phyloP scores from a whole-genome alignment of 495 filamentous ascomycete genomes.

The Daldinia vernicosa region DNA sequence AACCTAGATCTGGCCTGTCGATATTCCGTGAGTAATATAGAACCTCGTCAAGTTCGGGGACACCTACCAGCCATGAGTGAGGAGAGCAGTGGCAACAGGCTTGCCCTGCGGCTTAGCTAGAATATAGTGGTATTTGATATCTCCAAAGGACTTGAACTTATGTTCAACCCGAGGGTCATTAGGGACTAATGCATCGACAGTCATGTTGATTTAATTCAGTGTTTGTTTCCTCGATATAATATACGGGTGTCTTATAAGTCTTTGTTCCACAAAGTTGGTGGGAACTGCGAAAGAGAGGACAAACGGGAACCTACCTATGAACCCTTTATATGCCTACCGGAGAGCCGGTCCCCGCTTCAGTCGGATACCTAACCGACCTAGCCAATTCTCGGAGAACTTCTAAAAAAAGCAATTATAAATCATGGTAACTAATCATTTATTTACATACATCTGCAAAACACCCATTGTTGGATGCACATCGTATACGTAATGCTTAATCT shows the following conservation, averaged over 20 bases:
- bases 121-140: constrained; percentile 75
- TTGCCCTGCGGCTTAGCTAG: constrained; percentile 65
- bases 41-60: background rate
- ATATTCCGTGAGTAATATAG: constrained; percentile 53
- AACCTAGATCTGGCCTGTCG: constrained; percentile 67
- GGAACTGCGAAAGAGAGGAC: background rate
- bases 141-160: constrained; percentile 67
- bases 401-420: constrained; percentile 13
- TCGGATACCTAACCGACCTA: constrained; percentile 9
- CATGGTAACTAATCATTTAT: too few species aligned
- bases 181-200: constrained; percentile 67
- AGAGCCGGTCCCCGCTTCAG: constrained; percentile 6
- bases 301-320: background rate
- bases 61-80: constrained; percentile 65
- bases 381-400: constrained; percentile 14
- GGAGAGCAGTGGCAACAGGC: constrained; percentile 69
- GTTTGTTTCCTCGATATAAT: background rate
- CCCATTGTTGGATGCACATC: too few species aligned
- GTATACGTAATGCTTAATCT: too few species aligned
- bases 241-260: background rate
- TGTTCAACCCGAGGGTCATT: constrained; percentile 70
- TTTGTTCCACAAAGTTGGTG: background rate
- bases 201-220: background rate
- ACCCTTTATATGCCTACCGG: constrained; percentile 17
- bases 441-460: too few species aligned